Conservation (phyloP, 352 stramenopile species). For the Thalassiosira allenii region DNA sequence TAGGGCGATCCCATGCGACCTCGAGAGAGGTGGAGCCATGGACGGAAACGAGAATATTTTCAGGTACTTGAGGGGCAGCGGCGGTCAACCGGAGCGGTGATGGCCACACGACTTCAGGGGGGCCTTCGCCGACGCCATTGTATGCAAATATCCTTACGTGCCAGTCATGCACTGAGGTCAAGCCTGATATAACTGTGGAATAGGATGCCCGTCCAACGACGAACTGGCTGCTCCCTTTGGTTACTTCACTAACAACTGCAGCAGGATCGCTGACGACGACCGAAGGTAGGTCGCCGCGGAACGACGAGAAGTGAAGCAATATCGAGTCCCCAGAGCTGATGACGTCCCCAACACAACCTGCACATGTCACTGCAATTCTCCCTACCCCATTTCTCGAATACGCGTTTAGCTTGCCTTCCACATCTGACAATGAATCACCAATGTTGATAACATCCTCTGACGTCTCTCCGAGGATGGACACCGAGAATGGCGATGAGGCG, state of each 20-base stretch:
- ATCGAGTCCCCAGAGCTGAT: slow-evolving; percentile 55
- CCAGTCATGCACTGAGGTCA: slow-evolving; percentile 86
- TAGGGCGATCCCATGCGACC: slow-evolving; percentile 75
- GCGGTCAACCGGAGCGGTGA: slow-evolving; percentile 55
- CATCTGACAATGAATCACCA: slow-evolving; percentile 40
- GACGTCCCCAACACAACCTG: slow-evolving; percentile 61
- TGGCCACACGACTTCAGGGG: slow-evolving; percentile 38
- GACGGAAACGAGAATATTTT: slow-evolving; percentile 55
- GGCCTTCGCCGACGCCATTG: slow-evolving; percentile 84
- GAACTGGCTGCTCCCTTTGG: slow-evolving; percentile 73
- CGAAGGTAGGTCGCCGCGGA: slow-evolving; percentile 74
- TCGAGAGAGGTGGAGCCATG: slow-evolving; percentile 63
- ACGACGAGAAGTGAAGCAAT: slow-evolving; percentile 72
- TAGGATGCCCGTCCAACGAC: slow-evolving; percentile 72
- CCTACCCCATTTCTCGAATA: slow-evolving; percentile 63
- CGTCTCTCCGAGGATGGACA: slow-evolving; percentile 73
- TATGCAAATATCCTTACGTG: slow-evolving; percentile 93
- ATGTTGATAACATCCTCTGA: slow-evolving; percentile 60
- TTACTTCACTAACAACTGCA: slow-evolving; percentile 64
- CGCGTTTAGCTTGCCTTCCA: slow-evolving; percentile 57
- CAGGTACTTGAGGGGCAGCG: slow-evolving; percentile 57
- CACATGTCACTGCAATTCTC: slow-evolving; percentile 61
- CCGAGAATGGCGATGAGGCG: slow-evolving; percentile 61
- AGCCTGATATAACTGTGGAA: slow-evolving; percentile 82
- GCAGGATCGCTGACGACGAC: slow-evolving; percentile 56